Base-by-base conservation (phyloP, 345 rosid species). In the Rhizophora mangle region DNA sequence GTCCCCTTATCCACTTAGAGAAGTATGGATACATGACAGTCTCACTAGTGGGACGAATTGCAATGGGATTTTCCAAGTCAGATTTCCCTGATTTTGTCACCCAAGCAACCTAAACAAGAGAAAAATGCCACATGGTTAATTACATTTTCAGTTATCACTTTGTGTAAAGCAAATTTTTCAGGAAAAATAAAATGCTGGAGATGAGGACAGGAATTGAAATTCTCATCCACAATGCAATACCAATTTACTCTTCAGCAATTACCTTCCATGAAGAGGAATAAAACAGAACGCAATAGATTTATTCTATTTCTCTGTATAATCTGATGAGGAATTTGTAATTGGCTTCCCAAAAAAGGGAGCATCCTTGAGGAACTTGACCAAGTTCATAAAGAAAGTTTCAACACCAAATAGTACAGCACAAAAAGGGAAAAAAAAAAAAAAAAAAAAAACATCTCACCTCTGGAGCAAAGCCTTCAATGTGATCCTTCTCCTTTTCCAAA, bases 1-100 rank as follows among this genome's bases (percentile, higher is more conserved):
- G 99, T 9, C 99, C 96, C 76, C 99, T 87, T 52, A 95, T 90
- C 99, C 99, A 95, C 82, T 95, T 95, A 67, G 98, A 87, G 77
- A 80, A 95, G 84, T 83, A 95, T 39, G 99, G 99, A 79, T 92
- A 88, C 99, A 95, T 95, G 56, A 90, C 99, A 6, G 98, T 95
- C 85, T 95, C 99, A 79, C 98, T 95, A 47, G 99, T 95, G 57
- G 99, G 99, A 52, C 98, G 96, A 73, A 95, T 88, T 0, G 99
- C 99, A 78, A 95, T 85, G 9, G 96, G 98, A 63, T 86, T 81
- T 77, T 92, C 99, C 88, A 95, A 78, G 34, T 90, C 96, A 62
- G 92, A 85, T 79, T 92, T 84, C 75, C 99, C 98, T 1, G 98
- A 88, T 73, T 81, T 92, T 37, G 98, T 92, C 69, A 92, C 96